Percentiles rank a stretch among this genome's conserved stretches.
phyloP scores from a whole-genome alignment of 2,329 filamentous ascomycete species.

The Paramyrothecium roridum region DNA sequence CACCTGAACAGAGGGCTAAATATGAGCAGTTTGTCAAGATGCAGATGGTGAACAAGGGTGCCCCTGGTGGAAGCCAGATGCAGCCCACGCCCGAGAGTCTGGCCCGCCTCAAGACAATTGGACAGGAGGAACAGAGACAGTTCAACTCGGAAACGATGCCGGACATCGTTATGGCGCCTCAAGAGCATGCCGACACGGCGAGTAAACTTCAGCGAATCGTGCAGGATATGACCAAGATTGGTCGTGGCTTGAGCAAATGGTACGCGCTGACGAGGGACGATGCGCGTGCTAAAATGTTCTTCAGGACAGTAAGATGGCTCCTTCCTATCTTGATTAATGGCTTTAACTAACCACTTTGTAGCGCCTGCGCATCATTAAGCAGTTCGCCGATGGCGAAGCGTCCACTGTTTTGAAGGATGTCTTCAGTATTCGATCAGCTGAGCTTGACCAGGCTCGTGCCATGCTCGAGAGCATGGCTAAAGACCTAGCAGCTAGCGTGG shows the following conservation, averaged over 20 bases:
- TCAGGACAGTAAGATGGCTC: conserved; percentile 43
- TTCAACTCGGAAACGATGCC: conserved; percentile 35
- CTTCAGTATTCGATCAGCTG: conserved; percentile 49
- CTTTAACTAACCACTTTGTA: conserved; percentile 32
- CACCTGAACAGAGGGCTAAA: conserved; percentile 41
- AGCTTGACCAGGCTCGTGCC: conserved; percentile 45
- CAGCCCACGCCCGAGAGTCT: conserved; percentile 18
- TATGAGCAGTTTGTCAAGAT: conserved; percentile 35
- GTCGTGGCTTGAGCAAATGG: conserved; percentile 43
- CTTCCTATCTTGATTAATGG: not conserved
- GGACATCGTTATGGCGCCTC: conserved; percentile 43
- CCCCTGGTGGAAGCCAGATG: conserved; percentile 9
- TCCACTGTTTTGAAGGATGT: conserved; percentile 41
- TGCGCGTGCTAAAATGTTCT: conserved; percentile 46
- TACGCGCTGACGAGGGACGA: conserved; percentile 48
- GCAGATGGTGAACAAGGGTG: conserved; percentile 20
- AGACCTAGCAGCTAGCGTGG: conserved; percentile 36
- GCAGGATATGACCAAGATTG: conserved; percentile 40
- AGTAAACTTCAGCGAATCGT: conserved; percentile 39
- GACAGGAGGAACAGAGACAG: conserved; percentile 37
- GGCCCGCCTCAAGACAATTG: conserved; percentile 29
- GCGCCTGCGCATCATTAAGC: conserved; percentile 50
- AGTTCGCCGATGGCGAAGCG: conserved; percentile 49
- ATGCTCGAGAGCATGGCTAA: conserved; percentile 51
- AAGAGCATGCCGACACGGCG: conserved; percentile 41